Base-by-base conservation (phyloP, 495 filamentous ascomycete genomes). In the Penicillium pulvis region DNA sequence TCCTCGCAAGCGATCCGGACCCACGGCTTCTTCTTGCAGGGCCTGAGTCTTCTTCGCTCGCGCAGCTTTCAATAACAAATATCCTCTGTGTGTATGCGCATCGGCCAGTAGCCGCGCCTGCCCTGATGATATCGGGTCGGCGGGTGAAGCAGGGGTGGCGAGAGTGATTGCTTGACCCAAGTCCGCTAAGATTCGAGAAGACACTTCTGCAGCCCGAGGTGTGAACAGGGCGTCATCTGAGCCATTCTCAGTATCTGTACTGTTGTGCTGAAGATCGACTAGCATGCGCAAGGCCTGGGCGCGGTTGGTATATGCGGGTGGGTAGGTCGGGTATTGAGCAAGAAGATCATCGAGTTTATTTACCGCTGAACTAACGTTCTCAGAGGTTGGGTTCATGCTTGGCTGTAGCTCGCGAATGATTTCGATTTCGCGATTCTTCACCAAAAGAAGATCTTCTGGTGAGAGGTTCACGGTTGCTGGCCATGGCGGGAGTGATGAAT, bases 31-130 rank as follows among this genome's bases (percentile, higher is more conserved):
- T 17, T 4, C 54, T 47, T n/a, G 49, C 47, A 11, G 30, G 14
- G 30, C 42, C 8, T 19, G 23, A 24, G 31, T 56, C 35, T 68
- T 62, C 68, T 72, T 53, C 73, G 61, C 63, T 64, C 88, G 86
- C 28, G 85, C 83, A 0, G 86, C 82, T 59, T 80, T 81, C 47
- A 87, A 80, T 50, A 90, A 83, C 20, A 96, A 67, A 35, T 88
- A 87, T 0, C 85, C 92, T 28, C 90, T 81, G 64, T 95, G 91
- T 6, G 89, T 93, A 57, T 92, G 85, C 7, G 88, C 85, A 58
- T 86, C 81, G 0, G 86, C 82, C 12, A 96, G 75, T 0, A 90
- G 77, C 19, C 81, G 82, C 0, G 84, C 86, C 50, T 85, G 83
- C 14, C 78, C 71, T 1, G 82, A 68, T 1, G 87, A 90, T 9